Evolutionary conservation across 768 basidiomycete species (phyloP), one percentile per base, ranked within the genome.

Genomic region (Wakefieldia striispora): DNA sequence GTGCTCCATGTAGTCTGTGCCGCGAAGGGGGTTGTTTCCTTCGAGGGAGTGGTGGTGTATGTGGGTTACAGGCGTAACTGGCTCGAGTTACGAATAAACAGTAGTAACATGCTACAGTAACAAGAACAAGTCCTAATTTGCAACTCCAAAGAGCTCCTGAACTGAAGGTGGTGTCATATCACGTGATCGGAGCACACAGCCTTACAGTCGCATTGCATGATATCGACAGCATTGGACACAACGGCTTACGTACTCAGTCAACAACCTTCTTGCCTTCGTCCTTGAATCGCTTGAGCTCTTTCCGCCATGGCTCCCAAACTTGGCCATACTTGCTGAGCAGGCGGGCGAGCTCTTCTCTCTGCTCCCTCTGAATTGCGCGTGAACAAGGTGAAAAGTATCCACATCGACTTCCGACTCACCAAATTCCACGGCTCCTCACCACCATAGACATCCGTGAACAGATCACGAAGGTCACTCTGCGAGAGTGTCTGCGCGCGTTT

Each of bases 371-470:
- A 14, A 11, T 43, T 13, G 14, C 0, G 24, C 8, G 41, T 27
- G 6, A n/a, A 39, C 53, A 4, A 59, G 46, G 13, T 26, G 31
- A 40, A 4, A 24, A 2, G 20, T 35, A n/a, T 19, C 9, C 0
- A 19, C 3, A 35, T 13, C 19, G 7, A 27, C 2, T 45, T n/a
- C 17, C 12, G 40, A 76, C 91, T 63, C 63, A 90, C 91, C 56
- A 92, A 70, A 60, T 88, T 89, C 86, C 85, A 89, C 1, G 88
- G 89, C 61, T 86, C 80, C 56, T 90, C 82, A 3, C 89, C 91
- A 20, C 81, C 90, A 65, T 94, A 95, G 9, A 95, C 83, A 55
- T 95, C 92, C 8, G 80, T 84, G 67, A 95, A 95, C 60, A 95
- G 70, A 65, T 91, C 82, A 19, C 81, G 77, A n/a, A 97, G 69